Conservation (phyloP, 192 early-diverging fungal species). For the Coemansia sp. region DNA sequence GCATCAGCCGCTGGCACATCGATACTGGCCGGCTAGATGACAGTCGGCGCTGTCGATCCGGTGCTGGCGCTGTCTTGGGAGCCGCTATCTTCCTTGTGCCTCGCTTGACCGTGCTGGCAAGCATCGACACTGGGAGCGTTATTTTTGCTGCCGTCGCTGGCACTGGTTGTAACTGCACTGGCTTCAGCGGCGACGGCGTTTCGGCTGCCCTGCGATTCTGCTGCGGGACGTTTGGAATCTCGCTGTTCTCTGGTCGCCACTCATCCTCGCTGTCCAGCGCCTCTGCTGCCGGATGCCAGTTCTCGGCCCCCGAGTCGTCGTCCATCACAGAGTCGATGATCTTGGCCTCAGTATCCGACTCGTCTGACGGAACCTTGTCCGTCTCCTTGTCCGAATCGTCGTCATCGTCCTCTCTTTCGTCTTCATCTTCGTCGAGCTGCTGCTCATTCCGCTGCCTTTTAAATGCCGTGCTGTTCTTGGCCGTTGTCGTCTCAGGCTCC, state of each 20-base stretch:
- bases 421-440: neutral
- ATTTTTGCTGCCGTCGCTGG: neutral
- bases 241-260: constrained; percentile 8
- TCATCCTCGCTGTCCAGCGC: neutral
- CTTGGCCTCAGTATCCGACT: neutral
- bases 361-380: neutral
- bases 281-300: constrained; percentile 2
- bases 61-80: constrained; percentile 14
- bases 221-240: neutral
- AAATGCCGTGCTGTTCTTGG: no score
- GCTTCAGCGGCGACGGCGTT: constrained; percentile 6
- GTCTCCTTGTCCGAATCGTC: neutral
- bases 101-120: neutral
- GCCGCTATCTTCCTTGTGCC: neutral
- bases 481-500: neutral
- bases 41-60: constrained; percentile 27
- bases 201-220: neutral
- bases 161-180: neutral
- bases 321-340: neutral
- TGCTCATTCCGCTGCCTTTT: neutral
- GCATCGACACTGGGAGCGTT: neutral
- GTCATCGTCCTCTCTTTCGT: neutral
- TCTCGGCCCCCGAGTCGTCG: neutral
- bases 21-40: constrained; percentile 22
- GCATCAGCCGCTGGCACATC: constrained; percentile 42